Conservation (phyloP, 176 grass and related monocot genomes). For the Oryza rufipogon region DNA sequence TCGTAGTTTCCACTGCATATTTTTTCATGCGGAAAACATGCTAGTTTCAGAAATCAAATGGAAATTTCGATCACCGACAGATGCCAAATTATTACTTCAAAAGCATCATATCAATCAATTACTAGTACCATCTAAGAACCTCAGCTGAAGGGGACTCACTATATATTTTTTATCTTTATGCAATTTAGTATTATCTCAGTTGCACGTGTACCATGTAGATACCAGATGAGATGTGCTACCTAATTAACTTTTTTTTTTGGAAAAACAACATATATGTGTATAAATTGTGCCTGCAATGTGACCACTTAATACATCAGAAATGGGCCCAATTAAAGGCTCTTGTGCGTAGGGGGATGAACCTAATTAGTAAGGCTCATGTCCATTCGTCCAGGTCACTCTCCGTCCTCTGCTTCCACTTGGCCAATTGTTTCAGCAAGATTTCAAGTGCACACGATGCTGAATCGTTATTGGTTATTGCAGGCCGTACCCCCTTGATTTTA, state of each 20-base stretch:
- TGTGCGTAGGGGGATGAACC: slow-evolving; percentile 1
- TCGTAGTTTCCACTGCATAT: too few species aligned
- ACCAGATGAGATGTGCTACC: neutral
- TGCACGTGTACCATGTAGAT: neutral
- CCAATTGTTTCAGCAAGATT: neutral
- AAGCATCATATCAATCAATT: neutral
- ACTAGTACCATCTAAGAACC: neutral
- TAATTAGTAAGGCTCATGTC: neutral
- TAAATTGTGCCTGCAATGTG: neutral
- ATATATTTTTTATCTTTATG: neutral
- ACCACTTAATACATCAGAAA: neutral
- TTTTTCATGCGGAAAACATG: too few species aligned
- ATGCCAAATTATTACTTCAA: neutral
- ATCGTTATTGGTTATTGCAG: neutral
- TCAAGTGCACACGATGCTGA: neutral
- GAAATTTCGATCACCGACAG: neutral
- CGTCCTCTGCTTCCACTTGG: slow-evolving; percentile 18
- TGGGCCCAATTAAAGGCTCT: neutral
- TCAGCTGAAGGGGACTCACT: neutral
- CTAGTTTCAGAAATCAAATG: neutral
- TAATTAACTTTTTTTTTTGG: neutral
- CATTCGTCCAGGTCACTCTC: neutral
- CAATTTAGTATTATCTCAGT: neutral
- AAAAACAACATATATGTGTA: neutral
- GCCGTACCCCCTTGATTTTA: neutral